Evolutionary conservation across 1,284 basidiomycete genomes (phyloP).

Genomic region (Baeospora myosura): DNA sequence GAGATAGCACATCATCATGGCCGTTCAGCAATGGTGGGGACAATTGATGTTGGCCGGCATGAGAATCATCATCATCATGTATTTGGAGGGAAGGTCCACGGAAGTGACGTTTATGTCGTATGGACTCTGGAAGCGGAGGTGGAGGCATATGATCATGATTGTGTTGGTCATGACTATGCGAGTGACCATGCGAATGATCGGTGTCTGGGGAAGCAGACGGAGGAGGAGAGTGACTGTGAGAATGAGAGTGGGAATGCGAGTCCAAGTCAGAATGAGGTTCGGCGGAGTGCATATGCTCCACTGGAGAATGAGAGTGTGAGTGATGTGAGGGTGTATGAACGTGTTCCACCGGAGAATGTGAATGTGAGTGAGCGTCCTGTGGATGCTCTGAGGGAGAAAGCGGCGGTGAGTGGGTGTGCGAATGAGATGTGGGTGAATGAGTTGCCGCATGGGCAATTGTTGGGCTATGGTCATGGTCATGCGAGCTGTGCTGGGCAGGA

Average conservation of each 20-base stretch:
- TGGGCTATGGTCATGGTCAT: not conserved
- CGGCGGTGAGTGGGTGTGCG: constrained; percentile 18
- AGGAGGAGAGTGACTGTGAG: constrained; percentile 22
- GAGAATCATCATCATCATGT: constrained; percentile 12
- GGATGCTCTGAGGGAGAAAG: constrained; percentile 11
- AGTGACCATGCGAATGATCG: constrained; percentile 23
- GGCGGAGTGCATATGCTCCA: constrained; percentile 26
- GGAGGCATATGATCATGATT: constrained; percentile 2
- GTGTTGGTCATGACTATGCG: constrained; percentile 4
- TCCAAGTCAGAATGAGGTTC: constrained; percentile 17
- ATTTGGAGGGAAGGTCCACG: constrained; percentile 25
- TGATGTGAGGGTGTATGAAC: constrained; percentile 20
- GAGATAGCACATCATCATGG: constrained; percentile 24
- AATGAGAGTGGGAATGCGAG: constrained; percentile 20
- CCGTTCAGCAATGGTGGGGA: not conserved
- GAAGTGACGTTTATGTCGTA: constrained; percentile 25
- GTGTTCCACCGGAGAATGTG: constrained; percentile 14
- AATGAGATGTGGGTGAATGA: constrained; percentile 13
- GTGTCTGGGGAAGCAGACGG: constrained; percentile 22
- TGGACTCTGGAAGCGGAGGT: constrained; percentile 3
- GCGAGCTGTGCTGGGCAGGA: not conserved
- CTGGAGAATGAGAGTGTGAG: constrained; percentile 18
- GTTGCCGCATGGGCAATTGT: not conserved
- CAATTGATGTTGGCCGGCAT: too few species aligned
- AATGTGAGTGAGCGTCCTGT: constrained; percentile 19